Percentiles rank a stretch among this genome's conserved stretches.
These are phyloP conservation scores for Fusarium odoratissimum DNA, from an alignment of 2,329 filamentous ascomycete species.

Conservation along the genomic window DNA sequence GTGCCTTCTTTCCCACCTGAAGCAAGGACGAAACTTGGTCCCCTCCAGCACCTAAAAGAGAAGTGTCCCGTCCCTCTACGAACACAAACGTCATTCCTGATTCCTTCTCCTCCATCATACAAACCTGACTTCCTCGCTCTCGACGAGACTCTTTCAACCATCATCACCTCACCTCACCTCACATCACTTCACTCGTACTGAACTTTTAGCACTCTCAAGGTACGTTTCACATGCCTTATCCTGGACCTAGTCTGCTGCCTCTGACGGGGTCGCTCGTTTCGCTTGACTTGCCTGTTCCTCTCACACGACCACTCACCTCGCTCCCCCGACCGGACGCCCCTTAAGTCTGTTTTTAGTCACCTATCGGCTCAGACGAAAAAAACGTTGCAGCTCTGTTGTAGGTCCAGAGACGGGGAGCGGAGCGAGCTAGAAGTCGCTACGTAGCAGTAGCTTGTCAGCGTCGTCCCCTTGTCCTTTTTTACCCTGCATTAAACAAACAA, in stretches of 20 bases:
- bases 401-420: conserved; percentile 28
- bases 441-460: conserved; percentile 25
- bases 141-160: conserved; percentile 2
- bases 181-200: neutral
- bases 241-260: conserved; percentile 23
- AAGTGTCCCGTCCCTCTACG: conserved; percentile 19
- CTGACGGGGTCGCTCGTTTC: conserved; percentile 38
- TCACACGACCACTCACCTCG: conserved; percentile 35
- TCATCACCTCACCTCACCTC: conserved; percentile 1
- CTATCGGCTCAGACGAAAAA: conserved; percentile 18
- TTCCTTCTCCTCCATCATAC: conserved; percentile 19
- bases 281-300: conserved; percentile 42
- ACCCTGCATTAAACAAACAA: conserved; percentile 27
- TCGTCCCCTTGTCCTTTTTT: conserved; percentile 33
- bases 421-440: conserved; percentile 37
- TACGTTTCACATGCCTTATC: conserved; percentile 30
- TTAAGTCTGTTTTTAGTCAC: conserved; percentile 34
- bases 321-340: conserved; percentile 34
- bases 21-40: conserved; percentile 31
- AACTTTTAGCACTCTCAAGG: conserved; percentile 27
- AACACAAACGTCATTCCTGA: conserved; percentile 38
- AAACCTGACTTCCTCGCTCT: conserved; percentile 3
- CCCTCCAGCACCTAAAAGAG: conserved; percentile 28
- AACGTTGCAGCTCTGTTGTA: conserved; percentile 20
- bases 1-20: conserved; percentile 13